These are phyloP conservation scores for Dendrostoma leiphaemia DNA, from an alignment of 2,329 filamentous ascomycete species.

Conservation along the genomic window DNA sequence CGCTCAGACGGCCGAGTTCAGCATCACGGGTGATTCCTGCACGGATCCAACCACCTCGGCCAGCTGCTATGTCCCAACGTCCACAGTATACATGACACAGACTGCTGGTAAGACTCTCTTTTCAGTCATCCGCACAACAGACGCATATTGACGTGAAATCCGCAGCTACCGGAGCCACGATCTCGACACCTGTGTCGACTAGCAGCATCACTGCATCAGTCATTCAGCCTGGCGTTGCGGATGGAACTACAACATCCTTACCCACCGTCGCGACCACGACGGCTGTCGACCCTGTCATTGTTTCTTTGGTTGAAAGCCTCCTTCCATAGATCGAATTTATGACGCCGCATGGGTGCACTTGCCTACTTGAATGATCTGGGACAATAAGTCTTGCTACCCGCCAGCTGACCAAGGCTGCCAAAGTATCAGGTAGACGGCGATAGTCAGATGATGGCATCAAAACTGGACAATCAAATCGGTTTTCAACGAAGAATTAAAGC, in stretches of 20 bases:
- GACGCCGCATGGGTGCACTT: too few relatives aligned
- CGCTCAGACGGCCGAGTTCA: conserved; percentile 13
- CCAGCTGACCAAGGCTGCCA: too few relatives aligned
- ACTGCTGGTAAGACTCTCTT: not conserved
- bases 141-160: not conserved
- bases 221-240: conserved; percentile 4
- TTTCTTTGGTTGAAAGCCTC: not conserved
- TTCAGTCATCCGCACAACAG: too few relatives aligned
- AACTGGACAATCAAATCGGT: too few relatives aligned
- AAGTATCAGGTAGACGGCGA: too few relatives aligned
- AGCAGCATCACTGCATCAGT: conserved; percentile 2
- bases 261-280: not conserved
- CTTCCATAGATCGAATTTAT: too few relatives aligned
- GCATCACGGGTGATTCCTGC: conserved; percentile 10
- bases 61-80: conserved; percentile 1
- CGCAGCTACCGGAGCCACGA: not conserved
- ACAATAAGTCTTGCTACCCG: too few relatives aligned
- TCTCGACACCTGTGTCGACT: not conserved
- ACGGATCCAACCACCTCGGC: conserved; percentile 3
- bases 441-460: too few relatives aligned
- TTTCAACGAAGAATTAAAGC: too few relatives aligned
- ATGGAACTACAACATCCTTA: conserved; percentile 1
- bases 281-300: not conserved
- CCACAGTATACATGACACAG: conserved; percentile 8
- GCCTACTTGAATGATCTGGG: too few relatives aligned